phyloP scores from a whole-genome alignment of 768 basidiomycete species.

The Exsudoporus frostii region DNA sequence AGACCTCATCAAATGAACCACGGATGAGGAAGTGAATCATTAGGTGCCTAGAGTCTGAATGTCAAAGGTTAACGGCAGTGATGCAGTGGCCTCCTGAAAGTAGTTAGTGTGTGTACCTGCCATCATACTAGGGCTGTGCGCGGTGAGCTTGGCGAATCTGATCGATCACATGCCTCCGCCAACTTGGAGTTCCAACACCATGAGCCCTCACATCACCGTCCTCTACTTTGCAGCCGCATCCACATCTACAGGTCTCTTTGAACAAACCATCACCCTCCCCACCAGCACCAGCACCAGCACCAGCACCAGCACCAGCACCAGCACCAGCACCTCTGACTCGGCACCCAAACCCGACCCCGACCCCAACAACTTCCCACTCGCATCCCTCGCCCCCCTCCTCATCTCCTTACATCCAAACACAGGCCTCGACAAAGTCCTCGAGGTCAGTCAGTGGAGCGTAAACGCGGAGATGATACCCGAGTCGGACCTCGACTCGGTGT shows the following conservation, averaged over 20 bases:
- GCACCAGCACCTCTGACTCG: not conserved
- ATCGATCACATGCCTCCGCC: not conserved
- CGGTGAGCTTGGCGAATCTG: not conserved
- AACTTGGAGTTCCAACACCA: conserved; percentile 27
- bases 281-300: no score
- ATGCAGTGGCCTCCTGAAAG: no score
- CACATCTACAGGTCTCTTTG: conserved; percentile 58
- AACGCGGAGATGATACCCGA: conserved; percentile 76
- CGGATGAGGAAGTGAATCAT: no score
- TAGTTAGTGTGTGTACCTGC: no score
- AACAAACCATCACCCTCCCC: conserved; percentile 51
- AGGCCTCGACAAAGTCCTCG: conserved; percentile 50
- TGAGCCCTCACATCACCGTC: conserved; percentile 34
- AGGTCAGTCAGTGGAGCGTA: conserved; percentile 72
- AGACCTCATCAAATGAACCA: not conserved
- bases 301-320: no score
- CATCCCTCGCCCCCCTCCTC: conserved; percentile 49
- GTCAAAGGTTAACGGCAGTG: no score
- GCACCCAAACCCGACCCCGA: not conserved
- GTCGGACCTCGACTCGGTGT: conserved; percentile 34
- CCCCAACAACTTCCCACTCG: conserved; percentile 37
- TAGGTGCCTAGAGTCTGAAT: no score
- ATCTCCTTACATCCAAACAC: conserved; percentile 52
- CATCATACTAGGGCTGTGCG: no score
- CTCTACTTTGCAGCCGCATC: conserved; percentile 65